phyloP scores from a whole-genome alignment of 179 eudicot species.

The Spinacia oleracea region DNA sequence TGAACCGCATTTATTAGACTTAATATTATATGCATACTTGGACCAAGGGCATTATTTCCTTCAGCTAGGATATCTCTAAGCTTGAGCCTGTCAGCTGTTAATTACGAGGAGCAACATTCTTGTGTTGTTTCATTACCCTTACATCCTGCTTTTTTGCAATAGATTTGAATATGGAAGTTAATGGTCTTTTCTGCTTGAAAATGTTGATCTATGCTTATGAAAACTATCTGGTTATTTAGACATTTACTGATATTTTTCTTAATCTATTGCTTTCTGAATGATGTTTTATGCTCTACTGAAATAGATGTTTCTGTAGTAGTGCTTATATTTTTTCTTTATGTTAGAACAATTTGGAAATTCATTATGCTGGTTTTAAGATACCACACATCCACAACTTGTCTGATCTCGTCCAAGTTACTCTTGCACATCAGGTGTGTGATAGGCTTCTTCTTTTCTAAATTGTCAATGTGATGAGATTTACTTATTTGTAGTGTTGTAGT shows the following conservation, averaged over 20 bases:
- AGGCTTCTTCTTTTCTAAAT: constrained; percentile 11
- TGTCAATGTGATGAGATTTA: too few relatives aligned
- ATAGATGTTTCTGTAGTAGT: constrained; percentile 1
- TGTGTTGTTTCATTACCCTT: neutral
- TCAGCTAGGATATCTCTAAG: neutral
- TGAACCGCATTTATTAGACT: too few relatives aligned
- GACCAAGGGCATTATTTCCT: too few relatives aligned
- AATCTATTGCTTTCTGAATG: constrained; percentile 5
- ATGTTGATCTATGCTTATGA: too few relatives aligned
- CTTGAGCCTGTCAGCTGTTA: neutral
- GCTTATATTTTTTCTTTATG: constrained; percentile 10
- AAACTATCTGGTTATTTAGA: too few relatives aligned
- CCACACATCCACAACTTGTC: constrained; percentile 90
- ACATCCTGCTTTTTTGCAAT: constrained; percentile 7
- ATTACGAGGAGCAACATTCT: constrained; percentile 2
- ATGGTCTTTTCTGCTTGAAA: too few relatives aligned
- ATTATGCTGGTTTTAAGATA: constrained; percentile 86
- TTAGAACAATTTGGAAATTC: constrained; percentile 74
- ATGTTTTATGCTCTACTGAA: neutral
- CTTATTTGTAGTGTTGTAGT: neutral
- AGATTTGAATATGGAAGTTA: neutral
- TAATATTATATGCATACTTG: too few relatives aligned
- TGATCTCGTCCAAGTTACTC: constrained; percentile 71
- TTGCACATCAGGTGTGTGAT: constrained; percentile 67
- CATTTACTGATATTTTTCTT: neutral